Evolutionary conservation across 2,329 filamentous ascomycete genomes (phyloP).

Genomic region (Botryosphaeria agaves): DNA sequence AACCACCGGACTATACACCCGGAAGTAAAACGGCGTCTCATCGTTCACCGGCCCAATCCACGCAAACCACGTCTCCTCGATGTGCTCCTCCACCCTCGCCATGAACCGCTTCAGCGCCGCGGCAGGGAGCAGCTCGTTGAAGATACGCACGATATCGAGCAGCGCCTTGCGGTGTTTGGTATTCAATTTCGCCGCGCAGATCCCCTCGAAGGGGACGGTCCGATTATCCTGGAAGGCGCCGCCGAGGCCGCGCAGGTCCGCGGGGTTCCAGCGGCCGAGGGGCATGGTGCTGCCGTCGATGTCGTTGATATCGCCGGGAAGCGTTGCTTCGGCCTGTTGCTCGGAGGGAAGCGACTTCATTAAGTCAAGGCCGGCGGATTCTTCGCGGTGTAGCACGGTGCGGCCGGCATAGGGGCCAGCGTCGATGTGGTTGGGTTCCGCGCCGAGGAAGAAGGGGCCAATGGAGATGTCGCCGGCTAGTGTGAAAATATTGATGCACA

Average conservation of each 20-base stretch:
- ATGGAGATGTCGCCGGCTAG: conserved; percentile 47
- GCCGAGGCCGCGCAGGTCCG: conserved; percentile 63
- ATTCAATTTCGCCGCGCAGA: conserved; percentile 34
- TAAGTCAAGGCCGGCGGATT: conserved; percentile 43
- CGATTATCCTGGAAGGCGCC: conserved; percentile 68
- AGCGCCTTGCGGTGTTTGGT: conserved; percentile 35
- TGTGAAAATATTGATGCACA: conserved; percentile 56
- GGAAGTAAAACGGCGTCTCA: conserved; percentile 58
- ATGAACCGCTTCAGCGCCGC: conserved; percentile 37
- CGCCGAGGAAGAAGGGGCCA: conserved; percentile 62
- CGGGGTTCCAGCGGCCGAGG: conserved; percentile 55
- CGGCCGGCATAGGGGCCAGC: conserved; percentile 44
- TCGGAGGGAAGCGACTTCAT: conserved; percentile 44
- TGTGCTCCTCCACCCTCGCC: conserved; percentile 34
- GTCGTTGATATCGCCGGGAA: conserved; percentile 49
- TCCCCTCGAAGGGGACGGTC: conserved; percentile 53
- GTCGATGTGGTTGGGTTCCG: conserved; percentile 63
- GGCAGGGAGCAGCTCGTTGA: conserved; percentile 49
- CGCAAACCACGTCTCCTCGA: conserved; percentile 58
- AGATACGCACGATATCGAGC: conserved; percentile 43
- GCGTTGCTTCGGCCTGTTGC: conserved; percentile 30
- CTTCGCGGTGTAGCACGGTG: conserved; percentile 47
- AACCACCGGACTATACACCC: conserved; percentile 59
- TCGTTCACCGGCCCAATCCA: conserved; percentile 59
- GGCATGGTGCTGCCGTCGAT: conserved; percentile 27